Evolutionary conservation across 768 basidiomycete genomes (phyloP), one percentile per base, ranked within the genome.

Genomic region (Rhodotorula graminis): DNA sequence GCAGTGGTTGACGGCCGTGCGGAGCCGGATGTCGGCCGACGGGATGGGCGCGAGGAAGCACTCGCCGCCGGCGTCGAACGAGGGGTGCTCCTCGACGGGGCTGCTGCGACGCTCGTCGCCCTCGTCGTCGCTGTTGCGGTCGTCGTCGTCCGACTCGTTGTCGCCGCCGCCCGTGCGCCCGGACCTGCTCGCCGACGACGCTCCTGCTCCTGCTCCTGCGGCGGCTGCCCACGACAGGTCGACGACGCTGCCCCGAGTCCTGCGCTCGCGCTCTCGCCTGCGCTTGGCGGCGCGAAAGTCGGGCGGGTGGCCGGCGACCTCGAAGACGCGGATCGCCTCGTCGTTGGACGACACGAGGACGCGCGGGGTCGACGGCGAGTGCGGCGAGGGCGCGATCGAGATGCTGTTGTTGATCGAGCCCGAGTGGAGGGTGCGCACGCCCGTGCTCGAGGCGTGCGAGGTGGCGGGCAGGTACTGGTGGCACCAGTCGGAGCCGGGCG

Each of bases 341-440:
- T 94, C 92, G 80, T 96, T 96, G 79, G 93, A 93, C 82, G 89
- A 90, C 72, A 94, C 87, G 37, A 87, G 85, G 57, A 93, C 84
- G 15, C 92, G 84, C 0, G 92, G 92, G 6, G n/a, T 55, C 10
- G 21, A 4, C 18, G 52, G 59, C 27, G 46, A 33, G n/a, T 44
- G 9, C 1, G 76, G 75, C 2, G 69, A 64, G 14, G 77, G 71
- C 16, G 87, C 87, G 67, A 92, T 83, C 69, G 83, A 76, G 33
- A 92, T 87, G 12, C 90, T 89, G 80, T 93, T 93, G 81, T 92
- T 92, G 80, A 92, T 92, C 15, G 89, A 89, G 12, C 87, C 88
- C 1, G 81, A 78, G 27, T 89, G 81, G n/a, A 80, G 81, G 69
- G 85, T 76, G 83, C 85, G 62, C 31, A 86, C 84, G 88, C 89